Conservation (phyloP, 257 asterid genomes). For the Solanum appendiculatum region DNA sequence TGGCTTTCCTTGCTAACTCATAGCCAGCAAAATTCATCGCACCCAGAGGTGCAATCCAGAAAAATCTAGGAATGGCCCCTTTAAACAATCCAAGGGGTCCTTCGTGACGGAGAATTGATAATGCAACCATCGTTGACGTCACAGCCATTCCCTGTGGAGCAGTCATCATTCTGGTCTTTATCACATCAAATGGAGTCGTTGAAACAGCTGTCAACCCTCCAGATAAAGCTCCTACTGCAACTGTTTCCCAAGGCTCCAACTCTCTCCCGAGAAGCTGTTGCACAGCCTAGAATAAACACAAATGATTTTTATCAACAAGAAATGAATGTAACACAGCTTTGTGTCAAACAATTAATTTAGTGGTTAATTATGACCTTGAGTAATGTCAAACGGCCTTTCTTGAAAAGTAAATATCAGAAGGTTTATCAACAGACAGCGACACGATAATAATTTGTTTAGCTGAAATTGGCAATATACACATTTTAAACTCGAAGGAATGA, state of each 20-base stretch:
- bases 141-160: slow-evolving; percentile 48
- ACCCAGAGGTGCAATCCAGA: slow-evolving; percentile 92
- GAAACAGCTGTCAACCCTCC: slow-evolving; percentile 77
- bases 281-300: slow-evolving; percentile 34
- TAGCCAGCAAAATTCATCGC: slow-evolving; percentile 94
- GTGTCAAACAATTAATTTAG: background rate
- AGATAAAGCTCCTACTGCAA: slow-evolving; percentile 79
- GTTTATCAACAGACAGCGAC: background rate
- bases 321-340: background rate
- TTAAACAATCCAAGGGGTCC: slow-evolving; percentile 69
- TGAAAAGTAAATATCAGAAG: background rate
- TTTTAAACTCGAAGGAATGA: background rate
- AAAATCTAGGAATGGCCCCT: slow-evolving; percentile 83
- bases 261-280: slow-evolving; percentile 56
- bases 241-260: slow-evolving; percentile 73
- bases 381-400: background rate
- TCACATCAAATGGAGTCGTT: slow-evolving; percentile 83
- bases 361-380: background rate
- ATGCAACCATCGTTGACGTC: slow-evolving; percentile 32
- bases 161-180: slow-evolving; percentile 81
- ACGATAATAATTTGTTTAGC: background rate
- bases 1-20: slow-evolving; percentile 68
- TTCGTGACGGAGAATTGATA: slow-evolving; percentile 52
- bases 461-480: background rate
- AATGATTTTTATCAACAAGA: background rate